These are phyloP conservation scores for Annona squamosa DNA, from an alignment of 164 flowering plant genomes.

Conservation along the genomic window DNA sequence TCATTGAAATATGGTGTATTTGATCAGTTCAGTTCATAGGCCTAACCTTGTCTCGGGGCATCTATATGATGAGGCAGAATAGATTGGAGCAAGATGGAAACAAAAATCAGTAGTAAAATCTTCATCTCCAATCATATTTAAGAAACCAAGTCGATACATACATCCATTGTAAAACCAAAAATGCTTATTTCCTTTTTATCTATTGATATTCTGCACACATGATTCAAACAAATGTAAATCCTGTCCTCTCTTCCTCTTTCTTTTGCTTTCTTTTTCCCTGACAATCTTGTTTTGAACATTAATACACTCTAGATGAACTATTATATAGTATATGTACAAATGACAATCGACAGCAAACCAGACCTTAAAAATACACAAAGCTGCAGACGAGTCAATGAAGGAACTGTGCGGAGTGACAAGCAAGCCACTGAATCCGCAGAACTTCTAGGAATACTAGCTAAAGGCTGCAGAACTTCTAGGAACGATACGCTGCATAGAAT, in stretches of 20 bases:
- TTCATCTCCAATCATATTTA: conserved; percentile 22
- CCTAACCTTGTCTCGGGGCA: too few relatives aligned
- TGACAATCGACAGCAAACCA: conserved; percentile 27
- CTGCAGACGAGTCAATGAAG: conserved; percentile 28
- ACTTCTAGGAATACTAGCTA: not conserved
- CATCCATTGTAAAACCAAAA: conserved; percentile 10
- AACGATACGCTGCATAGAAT: conserved; percentile 13
- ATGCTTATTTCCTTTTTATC: conserved; percentile 13
- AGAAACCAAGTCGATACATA: conserved; percentile 26
- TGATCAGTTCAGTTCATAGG: too few relatives aligned
- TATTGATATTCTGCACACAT: conserved; percentile 48
- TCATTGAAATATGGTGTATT: too few relatives aligned
- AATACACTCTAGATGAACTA: conserved; percentile 39
- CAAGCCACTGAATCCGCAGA: conserved; percentile 29
- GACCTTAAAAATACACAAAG: conserved; percentile 28
- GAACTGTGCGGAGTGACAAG: conserved; percentile 9
- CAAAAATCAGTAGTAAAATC: conserved; percentile 33
- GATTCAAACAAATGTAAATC: conserved; percentile 29
- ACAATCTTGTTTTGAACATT: conserved; percentile 17
- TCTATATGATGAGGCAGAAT: too few relatives aligned
- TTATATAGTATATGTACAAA: conserved; percentile 47
- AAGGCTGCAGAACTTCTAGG: conserved; percentile 1
- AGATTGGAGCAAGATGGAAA: conserved; percentile 7
- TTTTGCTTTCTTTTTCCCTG: conserved; percentile 7
- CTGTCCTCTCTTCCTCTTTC: conserved; percentile 7